Base-by-base conservation (phyloP, 768 basidiomycete genomes). In the Leccinum aurantiacum region DNA sequence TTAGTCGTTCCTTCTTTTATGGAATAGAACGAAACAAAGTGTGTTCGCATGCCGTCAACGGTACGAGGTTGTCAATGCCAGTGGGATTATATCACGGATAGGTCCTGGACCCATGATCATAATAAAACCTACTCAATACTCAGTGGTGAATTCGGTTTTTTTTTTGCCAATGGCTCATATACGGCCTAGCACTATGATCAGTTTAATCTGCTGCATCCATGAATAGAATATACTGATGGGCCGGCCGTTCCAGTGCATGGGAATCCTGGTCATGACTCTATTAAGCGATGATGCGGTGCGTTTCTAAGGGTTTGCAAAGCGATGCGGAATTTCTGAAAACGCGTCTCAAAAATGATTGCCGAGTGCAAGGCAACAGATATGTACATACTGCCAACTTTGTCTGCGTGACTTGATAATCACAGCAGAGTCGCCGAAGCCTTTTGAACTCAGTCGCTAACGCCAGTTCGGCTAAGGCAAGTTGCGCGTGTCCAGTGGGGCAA, bases 11-110 rank as follows among this genome's bases (percentile, higher is more conserved):
- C 31, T 33, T 33, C 31, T 33, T 33, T 33, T 33, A 11, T 33
- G 9, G 8, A 33, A 33, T 11, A 33, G 31, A 22, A 46, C 35
- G 41, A 17, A 37, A 8, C 0, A 57, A 57, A 37, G 41, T 14
- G 31, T 51, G 29, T 27, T 8, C 27, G 27, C 27, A 15, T 25
- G 31, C 31, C 31, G 31, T 31, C 10, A 31, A 31, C 27, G 1
- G 25, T 50, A 49, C 8, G 55, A 5, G 8, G 13, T 19, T 10
- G 56, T 31, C 57, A 70, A 10, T 31, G 29, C 63, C 61, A 31
- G 27, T 67, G 58, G 24, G 51, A 53, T 59, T 46, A 8, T 14
- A 59, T 57, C 35, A 38, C 35, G 38, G 38, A 41, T 17, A 41
- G 4, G 17, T 11, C 17, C 38, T 8, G 38, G 38, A 8, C 7